These are phyloP conservation scores for Paramyrothecium sp. DNA, from an alignment of 2,329 filamentous ascomycete genomes.

Conservation along the genomic window DNA sequence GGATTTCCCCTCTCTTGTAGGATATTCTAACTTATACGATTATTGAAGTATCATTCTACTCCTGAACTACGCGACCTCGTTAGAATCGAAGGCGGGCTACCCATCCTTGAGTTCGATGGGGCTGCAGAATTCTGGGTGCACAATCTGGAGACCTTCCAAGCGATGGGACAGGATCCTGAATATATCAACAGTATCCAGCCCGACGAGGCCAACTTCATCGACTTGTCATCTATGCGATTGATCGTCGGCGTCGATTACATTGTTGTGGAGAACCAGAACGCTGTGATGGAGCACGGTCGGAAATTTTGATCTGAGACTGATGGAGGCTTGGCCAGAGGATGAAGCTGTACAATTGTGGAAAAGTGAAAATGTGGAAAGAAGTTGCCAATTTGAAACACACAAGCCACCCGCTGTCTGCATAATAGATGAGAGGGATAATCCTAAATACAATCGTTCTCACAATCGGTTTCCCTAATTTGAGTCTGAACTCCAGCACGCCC, in stretches of 20 bases:
- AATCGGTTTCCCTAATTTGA: no score
- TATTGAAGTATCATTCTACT: constrained; percentile 4
- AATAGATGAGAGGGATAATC: no score
- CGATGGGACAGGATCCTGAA: constrained; percentile 20
- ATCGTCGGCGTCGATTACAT: constrained; percentile 5
- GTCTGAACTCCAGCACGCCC: no score
- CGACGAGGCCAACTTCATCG: constrained; percentile 2
- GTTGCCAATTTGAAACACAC: no score
- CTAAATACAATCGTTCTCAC: no score
- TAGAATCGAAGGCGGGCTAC: constrained; percentile 5
- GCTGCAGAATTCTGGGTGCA: constrained; percentile 13
- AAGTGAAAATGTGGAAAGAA: no score
- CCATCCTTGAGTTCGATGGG: constrained; percentile 13
- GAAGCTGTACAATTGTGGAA: no score
- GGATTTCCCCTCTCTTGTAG: not conserved
- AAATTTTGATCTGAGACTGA: not conserved
- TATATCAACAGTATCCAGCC: not conserved
- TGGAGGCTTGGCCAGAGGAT: no score
- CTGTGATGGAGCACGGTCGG: constrained; percentile 5
- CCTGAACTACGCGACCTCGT: constrained; percentile 4
- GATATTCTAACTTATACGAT: not conserved
- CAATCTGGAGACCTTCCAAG: constrained; percentile 10
- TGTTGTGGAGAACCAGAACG: constrained; percentile 5
- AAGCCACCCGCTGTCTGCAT: no score
- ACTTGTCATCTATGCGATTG: not conserved